These are phyloP conservation scores for Fusarium tjaetaba DNA, from an alignment of 2,329 filamentous ascomycete genomes.

Conservation along the genomic window DNA sequence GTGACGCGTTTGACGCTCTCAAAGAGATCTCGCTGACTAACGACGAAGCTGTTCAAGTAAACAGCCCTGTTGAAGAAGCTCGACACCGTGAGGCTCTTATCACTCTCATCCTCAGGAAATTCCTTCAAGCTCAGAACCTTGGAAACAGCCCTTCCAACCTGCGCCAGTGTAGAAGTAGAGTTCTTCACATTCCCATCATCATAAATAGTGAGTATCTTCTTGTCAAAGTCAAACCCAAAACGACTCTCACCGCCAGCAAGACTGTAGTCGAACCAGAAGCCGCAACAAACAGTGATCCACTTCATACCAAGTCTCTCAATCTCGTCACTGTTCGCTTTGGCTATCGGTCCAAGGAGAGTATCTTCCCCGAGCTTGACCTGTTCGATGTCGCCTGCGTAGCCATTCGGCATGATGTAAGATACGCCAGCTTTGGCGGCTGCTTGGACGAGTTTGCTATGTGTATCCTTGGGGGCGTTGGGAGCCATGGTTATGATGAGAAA, in stretches of 20 bases:
- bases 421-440: slow-evolving; percentile 63
- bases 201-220: slow-evolving; percentile 55
- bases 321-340: slow-evolving; percentile 44
- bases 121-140: slow-evolving; percentile 57
- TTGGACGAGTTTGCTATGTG: slow-evolving; percentile 56
- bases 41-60: slow-evolving; percentile 63
- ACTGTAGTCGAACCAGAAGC: slow-evolving; percentile 65
- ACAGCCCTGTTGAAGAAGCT: slow-evolving; percentile 56
- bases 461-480: slow-evolving; percentile 51
- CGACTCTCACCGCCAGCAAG: slow-evolving; percentile 49
- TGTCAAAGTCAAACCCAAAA: slow-evolving; percentile 61
- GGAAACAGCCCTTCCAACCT: slow-evolving; percentile 64
- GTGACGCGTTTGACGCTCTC: slow-evolving; percentile 67
- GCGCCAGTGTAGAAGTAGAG: slow-evolving; percentile 58
- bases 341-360: slow-evolving; percentile 33
- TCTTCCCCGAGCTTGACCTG: slow-evolving; percentile 46
- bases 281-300: slow-evolving; percentile 62
- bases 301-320: slow-evolving; percentile 53
- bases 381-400: slow-evolving; percentile 48
- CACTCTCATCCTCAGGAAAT: slow-evolving; percentile 51
- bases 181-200: slow-evolving; percentile 57
- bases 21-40: slow-evolving; percentile 72
- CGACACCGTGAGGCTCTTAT: slow-evolving; percentile 48
- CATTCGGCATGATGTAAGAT: slow-evolving; percentile 63
- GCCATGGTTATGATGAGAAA: slow-evolving; percentile 62